Conservation (phyloP, 2,329 filamentous ascomycete genomes). For the Beauveria australis region DNA sequence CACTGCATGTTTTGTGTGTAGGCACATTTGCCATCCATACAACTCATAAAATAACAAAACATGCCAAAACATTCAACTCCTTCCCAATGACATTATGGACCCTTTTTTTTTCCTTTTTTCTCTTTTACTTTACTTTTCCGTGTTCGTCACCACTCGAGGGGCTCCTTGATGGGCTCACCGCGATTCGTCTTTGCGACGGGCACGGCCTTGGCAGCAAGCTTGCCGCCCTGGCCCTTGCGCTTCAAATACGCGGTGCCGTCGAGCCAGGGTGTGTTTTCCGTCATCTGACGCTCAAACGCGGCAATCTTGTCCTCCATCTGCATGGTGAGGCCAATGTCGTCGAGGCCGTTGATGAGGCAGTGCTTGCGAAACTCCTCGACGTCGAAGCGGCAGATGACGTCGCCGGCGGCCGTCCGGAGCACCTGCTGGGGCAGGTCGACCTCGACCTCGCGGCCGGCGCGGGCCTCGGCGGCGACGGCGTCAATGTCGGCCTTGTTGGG, state of each 20-base stretch:
- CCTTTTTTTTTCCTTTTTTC: not conserved
- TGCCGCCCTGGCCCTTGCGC: constrained; percentile 45
- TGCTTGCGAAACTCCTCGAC: constrained; percentile 93
- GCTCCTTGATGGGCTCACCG: constrained; percentile 75
- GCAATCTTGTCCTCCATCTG: constrained; percentile 85
- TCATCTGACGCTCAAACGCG: constrained; percentile 71
- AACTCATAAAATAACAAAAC: not conserved
- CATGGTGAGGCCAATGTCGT: constrained; percentile 93
- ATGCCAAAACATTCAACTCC: constrained; percentile 3
- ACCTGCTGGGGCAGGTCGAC: constrained; percentile 80
- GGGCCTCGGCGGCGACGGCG: constrained; percentile 67
- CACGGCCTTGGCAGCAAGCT: constrained; percentile 49
- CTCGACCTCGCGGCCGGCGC: constrained; percentile 75
- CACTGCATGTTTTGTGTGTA: not conserved
- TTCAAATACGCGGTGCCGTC: constrained; percentile 78
- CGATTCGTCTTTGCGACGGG: constrained; percentile 84
- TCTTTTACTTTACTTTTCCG: too few species aligned
- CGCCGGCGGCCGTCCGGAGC: constrained; percentile 68
- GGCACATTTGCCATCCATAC: not conserved
- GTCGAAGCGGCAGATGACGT: constrained; percentile 69
- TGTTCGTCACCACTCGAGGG: constrained; percentile 68
- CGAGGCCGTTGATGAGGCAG: constrained; percentile 85
- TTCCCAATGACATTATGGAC: constrained; percentile 5
- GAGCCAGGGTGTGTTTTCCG: constrained; percentile 77
- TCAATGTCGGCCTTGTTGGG: constrained; percentile 57